Evolutionary conservation across 306 rosid species (phyloP), one percentile per base, ranked within the genome.

Genomic region (Heteromeles arbutifolia): DNA sequence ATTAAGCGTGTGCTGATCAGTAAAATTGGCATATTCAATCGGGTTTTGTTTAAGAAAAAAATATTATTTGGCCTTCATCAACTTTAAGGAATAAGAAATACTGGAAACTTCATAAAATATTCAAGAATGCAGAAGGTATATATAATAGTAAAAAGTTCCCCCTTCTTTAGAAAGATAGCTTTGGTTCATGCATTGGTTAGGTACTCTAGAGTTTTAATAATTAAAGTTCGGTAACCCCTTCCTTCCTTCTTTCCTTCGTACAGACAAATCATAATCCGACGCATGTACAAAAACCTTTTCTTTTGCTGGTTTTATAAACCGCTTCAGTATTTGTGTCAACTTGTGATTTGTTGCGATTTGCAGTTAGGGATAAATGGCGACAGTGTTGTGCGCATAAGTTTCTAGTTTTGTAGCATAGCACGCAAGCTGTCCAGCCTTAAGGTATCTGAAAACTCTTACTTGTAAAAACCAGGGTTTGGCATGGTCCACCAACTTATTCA

Each of bases 401-500:
- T 34, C 41, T 8, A 48, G 57, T 74, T 63, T 45, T 73, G 8
- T 62, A 62, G 64, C 70, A 48, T 41, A 68, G 77, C 71, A 18
- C 57, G 76, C 83, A 78, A 74, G 94, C 83, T 87, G 87, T 84
- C 79, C 58, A 74, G 71, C 77, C 37, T 77, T 79, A 22, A 11
- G 82, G 84, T 84, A 83, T 86, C 79, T 83, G 7, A 43, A 24
- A 75, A 57, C 72, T 74, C 67, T 76, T 50, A 22, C 54, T 37
- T 31, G 22, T 7, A 31, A 64, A 11, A 81, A 59, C 73, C 74
- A 77, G 18, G 74, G 85, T 82, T 84, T 82, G 88, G 87, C 78
- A 79, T 68, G 24, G 79, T 78, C 39, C 43, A 52, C 39, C 43
- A 34, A 54, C 39, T 56, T 70, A 81, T 81, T 63, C 72, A 53